phyloP scores from a whole-genome alignment of 768 basidiomycete species.

The Pleurotus tuoliensis region DNA sequence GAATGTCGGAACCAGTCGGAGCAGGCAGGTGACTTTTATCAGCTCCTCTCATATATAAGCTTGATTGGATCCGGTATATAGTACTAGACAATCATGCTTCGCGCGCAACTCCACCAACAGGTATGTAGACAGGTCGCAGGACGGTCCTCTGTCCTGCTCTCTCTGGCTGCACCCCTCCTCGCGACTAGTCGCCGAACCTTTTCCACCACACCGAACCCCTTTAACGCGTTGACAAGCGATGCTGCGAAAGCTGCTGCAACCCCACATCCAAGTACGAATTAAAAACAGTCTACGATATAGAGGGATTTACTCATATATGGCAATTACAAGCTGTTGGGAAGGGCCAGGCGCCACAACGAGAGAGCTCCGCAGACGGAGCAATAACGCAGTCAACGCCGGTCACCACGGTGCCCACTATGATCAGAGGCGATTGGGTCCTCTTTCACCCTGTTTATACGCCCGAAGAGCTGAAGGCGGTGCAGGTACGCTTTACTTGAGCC shows the following conservation, averaged over 20 bases:
- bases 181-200: not conserved
- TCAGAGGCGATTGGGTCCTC: constrained; percentile 83
- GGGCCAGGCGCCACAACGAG: not conserved
- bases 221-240: not conserved
- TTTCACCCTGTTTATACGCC: constrained; percentile 89
- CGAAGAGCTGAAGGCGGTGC: constrained; percentile 68
- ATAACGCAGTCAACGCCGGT: constrained; percentile 42
- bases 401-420: constrained; percentile 50
- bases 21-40: not conserved
- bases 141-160: not conserved
- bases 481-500: constrained; percentile 35
- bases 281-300: too few species aligned
- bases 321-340: too few species aligned
- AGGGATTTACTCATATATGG: too few species aligned
- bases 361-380: not conserved
- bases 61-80: not conserved
- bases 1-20: constrained; percentile 1
- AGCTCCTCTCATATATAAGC: not conserved
- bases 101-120: not conserved
- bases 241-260: not conserved
- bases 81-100: not conserved
- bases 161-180: not conserved
- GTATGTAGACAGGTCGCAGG: not conserved
- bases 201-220: not conserved
- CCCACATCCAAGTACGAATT: not conserved